Base-by-base conservation (phyloP, 257 asterid genomes). In the Euphrasia confusa region DNA sequence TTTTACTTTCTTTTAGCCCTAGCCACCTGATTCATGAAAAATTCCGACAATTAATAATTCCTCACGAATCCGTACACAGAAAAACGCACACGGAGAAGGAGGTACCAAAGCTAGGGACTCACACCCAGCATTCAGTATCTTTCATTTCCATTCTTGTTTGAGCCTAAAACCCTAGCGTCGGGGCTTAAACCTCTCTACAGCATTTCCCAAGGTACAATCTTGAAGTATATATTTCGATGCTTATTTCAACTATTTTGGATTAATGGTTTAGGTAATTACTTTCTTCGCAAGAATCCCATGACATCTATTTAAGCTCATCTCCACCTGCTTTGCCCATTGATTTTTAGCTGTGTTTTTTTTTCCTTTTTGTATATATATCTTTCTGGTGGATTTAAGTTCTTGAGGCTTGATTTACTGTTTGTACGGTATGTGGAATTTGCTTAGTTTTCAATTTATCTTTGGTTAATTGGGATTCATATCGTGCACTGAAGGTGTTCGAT, bases 161-260 rank as follows among this genome's bases (percentile, higher is more conserved):
- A 57, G 54, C 44, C 73, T 69, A 54, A 68, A 69, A 42, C 64
- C 64, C 68, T 42, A 61, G 68, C 58, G 12, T 14, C 35, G 56
- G 12, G 72, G 45, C 54, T 53, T 53, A 53, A 50, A 28, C 59
- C 30, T 11, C 30, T 11, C 7, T 35, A 2, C 56, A 52, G 15
- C 52, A 17, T 28, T 27, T 30, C 63, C 39, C 39, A 54, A 69
- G 73, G 68, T 69, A 40, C 58, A 26, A 7, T 44, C 47, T 8
- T 21, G 49, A 9, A 18, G 28, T 12, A 13, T 62, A 14, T 15
- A 17, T n/a, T 50, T 67, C 10, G 1, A 0, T 39, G 28, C 24
- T 14, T 21, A 33, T 17, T 35, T 24, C 35, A 6, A 39, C 10
- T 6, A 8, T 50, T 50, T 37, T 15, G 8, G 1, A 35, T 13